A percentile compares a stretch with the other conserved stretches of the same genome.
Evolutionary conservation across 306 rosid genomes (phyloP).

Genomic region (Rubus idaeus): DNA sequence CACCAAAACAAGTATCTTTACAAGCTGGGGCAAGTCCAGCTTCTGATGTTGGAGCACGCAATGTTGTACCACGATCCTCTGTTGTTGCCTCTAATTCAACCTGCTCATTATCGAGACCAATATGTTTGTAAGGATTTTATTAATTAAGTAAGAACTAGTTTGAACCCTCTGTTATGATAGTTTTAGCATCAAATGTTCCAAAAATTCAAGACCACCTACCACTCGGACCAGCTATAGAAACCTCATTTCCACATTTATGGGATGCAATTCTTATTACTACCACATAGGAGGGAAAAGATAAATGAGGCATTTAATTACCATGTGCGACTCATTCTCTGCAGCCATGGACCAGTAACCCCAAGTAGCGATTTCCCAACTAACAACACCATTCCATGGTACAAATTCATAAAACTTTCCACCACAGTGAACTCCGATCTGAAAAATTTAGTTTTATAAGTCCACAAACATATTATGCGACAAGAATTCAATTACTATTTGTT

Average conservation of each 20-base stretch:
- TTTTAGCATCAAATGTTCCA: neutral
- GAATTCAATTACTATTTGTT: conserved; percentile 10
- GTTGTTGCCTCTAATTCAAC: conserved; percentile 77
- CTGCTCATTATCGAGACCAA: conserved; percentile 39
- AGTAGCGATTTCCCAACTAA: conserved; percentile 76
- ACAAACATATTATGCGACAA: conserved; percentile 8
- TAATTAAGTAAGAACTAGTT: neutral
- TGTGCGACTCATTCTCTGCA: conserved; percentile 66
- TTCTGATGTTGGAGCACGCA: conserved; percentile 88
- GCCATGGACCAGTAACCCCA: conserved; percentile 83
- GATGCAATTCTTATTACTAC: neutral
- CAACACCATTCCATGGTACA: conserved; percentile 88
- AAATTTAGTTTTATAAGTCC: conserved; percentile 27
- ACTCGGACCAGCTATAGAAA: neutral
- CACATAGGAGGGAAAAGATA: neutral
- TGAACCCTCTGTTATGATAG: neutral
- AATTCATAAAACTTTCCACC: conserved; percentile 83
- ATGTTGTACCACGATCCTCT: conserved; percentile 66
- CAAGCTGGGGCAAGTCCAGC: conserved; percentile 81
- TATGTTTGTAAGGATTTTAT: neutral
- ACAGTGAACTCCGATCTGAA: conserved; percentile 82
- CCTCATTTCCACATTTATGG: neutral
- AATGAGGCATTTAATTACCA: conserved; percentile 47
- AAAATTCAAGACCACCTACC: neutral
- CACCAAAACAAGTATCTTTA: conserved; percentile 77